Evolutionary conservation across 176 grass and related monocot species (phyloP).

Genomic region (Hsuehochloa calcarea): DNA sequence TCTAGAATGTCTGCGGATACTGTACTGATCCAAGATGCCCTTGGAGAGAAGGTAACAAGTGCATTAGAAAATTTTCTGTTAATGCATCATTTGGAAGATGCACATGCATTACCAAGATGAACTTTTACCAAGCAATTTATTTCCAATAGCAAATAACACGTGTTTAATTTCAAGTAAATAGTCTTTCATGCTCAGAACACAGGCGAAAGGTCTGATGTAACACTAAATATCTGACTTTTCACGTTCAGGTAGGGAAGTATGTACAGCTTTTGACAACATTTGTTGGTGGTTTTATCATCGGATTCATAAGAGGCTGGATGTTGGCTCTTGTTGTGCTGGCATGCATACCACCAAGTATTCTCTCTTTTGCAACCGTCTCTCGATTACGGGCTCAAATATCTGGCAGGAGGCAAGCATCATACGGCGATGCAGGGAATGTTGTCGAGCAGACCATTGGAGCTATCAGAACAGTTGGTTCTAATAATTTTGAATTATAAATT

Average conservation of each 20-base stretch:
- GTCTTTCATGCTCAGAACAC: conserved; percentile 3
- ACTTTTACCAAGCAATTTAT: neutral
- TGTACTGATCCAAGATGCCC: conserved; percentile 56
- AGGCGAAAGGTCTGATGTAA: neutral
- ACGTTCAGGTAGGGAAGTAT: conserved; percentile 68
- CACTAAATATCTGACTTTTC: neutral
- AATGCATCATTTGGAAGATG: neutral
- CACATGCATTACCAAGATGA: neutral
- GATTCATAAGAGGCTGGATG: conserved; percentile 69
- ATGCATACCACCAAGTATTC: conserved; percentile 49
- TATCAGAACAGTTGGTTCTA: conserved; percentile 73
- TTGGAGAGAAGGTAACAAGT: conserved; percentile 57
- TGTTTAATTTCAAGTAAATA: conserved; percentile 2
- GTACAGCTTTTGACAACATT: conserved; percentile 62
- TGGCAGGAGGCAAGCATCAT: conserved; percentile 54
- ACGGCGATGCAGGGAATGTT: conserved; percentile 62
- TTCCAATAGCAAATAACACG: neutral
- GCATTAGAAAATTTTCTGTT: neutral
- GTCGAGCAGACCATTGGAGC: conserved; percentile 77
- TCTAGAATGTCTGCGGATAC: conserved; percentile 50
- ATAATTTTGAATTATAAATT: conserved; percentile 15
- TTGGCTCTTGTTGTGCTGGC: conserved; percentile 62
- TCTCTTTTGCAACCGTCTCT: conserved; percentile 58
- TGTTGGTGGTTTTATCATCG: conserved; percentile 66
- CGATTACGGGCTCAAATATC: conserved; percentile 53